Conservation (phyloP, 2,329 filamentous ascomycete species). For the Hymenotorrendiella dingleyae region DNA sequence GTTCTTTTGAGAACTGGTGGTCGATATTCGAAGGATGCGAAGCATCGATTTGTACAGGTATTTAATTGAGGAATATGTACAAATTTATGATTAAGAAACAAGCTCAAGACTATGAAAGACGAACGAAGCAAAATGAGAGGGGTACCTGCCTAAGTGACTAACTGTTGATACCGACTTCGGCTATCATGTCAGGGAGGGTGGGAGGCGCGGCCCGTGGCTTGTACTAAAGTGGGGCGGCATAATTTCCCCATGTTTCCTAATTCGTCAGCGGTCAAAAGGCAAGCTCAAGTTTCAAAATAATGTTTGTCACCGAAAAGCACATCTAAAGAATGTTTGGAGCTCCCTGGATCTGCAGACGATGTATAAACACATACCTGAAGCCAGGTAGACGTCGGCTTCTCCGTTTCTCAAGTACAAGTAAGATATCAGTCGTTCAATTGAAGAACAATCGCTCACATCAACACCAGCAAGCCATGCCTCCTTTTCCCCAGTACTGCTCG, state of each 20-base stretch:
- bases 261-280: too few species aligned
- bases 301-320: too few species aligned
- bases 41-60: neutral
- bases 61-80: neutral
- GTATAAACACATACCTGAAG: constrained; percentile 33
- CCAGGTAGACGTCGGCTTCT: constrained; percentile 24
- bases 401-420: constrained; percentile 42
- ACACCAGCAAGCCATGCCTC: constrained; percentile 26
- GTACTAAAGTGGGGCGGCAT: too few species aligned
- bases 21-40: neutral
- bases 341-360: constrained; percentile 49
- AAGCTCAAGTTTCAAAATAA: too few species aligned
- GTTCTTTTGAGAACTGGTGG: neutral
- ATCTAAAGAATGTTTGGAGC: constrained; percentile 31
- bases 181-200: too few species aligned
- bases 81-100: too few species aligned
- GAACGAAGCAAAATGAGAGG: too few species aligned
- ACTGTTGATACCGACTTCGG: too few species aligned
- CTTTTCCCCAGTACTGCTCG: constrained; percentile 48
- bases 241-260: too few species aligned
- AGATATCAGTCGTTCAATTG: constrained; percentile 7
- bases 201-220: too few species aligned
- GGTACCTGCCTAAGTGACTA: too few species aligned
- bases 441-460: constrained; percentile 12
- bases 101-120: too few species aligned